Evolutionary conservation across 2,329 filamentous ascomycete genomes (phyloP), one percentile per base, ranked within the genome.

Genomic region (Neofusicoccum sp.): DNA sequence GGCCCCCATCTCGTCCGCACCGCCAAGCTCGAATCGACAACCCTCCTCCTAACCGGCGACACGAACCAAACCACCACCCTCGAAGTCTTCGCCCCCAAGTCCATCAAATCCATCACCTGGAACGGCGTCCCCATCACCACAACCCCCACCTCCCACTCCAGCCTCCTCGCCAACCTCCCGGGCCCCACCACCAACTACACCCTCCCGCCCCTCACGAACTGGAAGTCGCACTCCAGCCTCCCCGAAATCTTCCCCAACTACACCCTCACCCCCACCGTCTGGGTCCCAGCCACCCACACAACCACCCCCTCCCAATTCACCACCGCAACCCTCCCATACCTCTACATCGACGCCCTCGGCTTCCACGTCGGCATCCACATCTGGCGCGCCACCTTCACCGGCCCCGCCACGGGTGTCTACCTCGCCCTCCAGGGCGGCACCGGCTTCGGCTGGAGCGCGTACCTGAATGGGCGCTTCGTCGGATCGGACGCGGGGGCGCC

Each of bases 391-490:
- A 70, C 70, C 64, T 77, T 78, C 58, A 65, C 73, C 1, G 71
- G 70, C 6, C 49, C 68, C n/a, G 68, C 71, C 40, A 79, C 75
- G 0, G 78, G 75, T 1, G 73, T 83, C 6, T 79, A 77, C 63
- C 76, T 86, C n/a, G 76, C 82, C 61, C 68, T 84, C 33, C 80
- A 79, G 7, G 84, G 83, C 26, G 84, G 84, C 26, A 73, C 75
- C 36, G 82, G 82, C 3, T 84, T 84, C 63, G 84, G 83, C n/a
- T 86, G 79, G 72, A 83, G 78, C 4, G 82, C 79, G 28, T 86
- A 80, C 78, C 71, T 87, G 0, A 87, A 87, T 69, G 80, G 80
- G 4, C 68, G 78, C 8, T 83, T 82, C 69, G 68, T 87, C 3
- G 83, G 82, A 16, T 85, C 84, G 0, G 82, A 78, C 69, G 74